Evolutionary conservation across 2,329 filamentous ascomycete genomes (phyloP), one percentile per base, ranked within the genome.

Genomic region (Chaetomiaceae sp.): DNA sequence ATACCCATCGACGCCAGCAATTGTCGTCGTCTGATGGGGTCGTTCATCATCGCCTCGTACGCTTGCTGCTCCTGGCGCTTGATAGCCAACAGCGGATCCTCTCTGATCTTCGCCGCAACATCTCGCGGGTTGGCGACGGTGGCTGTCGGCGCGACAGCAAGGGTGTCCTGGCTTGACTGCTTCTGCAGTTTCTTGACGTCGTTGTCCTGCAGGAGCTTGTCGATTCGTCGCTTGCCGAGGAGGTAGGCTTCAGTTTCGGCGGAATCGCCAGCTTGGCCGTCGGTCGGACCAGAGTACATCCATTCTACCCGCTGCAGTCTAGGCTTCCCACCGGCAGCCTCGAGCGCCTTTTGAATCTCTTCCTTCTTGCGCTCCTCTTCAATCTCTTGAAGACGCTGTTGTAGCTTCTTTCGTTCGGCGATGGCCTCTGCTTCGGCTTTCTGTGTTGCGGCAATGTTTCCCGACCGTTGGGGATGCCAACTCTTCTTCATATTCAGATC

Each of bases 231-330:
- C 72, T 96, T 97, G 42, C 93, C 93, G 12, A 98, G 74, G 1
- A 98, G 69, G 63, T 95, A 98, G 4, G 86, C 88, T 62, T 98
- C 93, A 69, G 88, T 89, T 68, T 97, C 93, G 65, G 96, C 91
- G 4, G 78, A 79, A 32, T 80, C 87, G 24, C 84, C 85, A n/a
- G 74, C 72, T 60, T 86, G 83, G 29, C 88, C 87, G 59, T 79
- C 74, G 40, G 84, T 85, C 7, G 93, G 89, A 1, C 91, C 91
- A 58, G 85, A 81, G 68, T 98, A 98, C 88, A 98, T 96, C 88
- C 93, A 98, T 60, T 97, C 93, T 20, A 98, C 91, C 29, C 89
- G 82, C 58, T 91, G 84, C 24, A 85, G 35, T 26, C 52, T 70
- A 43, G 84, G 78, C 61, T 88, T 90, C 58, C 90, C 89, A 30